Percentiles rank a stretch among this genome's conserved stretches.
Evolutionary conservation across 805 yeast genomes (phyloP).

Genomic region (Myxozyma vanderwaltii): DNA sequence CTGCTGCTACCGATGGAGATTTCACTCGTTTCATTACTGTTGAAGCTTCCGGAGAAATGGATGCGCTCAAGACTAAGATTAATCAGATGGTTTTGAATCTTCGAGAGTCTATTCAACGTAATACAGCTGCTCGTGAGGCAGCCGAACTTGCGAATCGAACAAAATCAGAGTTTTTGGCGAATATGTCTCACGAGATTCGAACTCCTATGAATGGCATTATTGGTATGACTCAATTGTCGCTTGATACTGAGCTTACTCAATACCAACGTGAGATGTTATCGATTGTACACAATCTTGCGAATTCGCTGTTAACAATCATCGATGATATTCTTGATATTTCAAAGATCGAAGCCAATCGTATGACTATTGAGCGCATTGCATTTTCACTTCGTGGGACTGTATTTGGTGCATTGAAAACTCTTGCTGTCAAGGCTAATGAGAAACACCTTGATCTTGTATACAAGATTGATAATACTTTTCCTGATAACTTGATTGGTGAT

Average conservation of each 20-base stretch:
- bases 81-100: constrained; percentile 84
- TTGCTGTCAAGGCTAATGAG: constrained; percentile 88
- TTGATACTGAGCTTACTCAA: constrained; percentile 86
- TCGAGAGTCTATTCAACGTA: constrained; percentile 86
- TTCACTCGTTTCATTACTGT: constrained; percentile 87
- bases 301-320: constrained; percentile 79
- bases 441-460: constrained; percentile 78
- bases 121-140: constrained; percentile 91
- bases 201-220: constrained; percentile 93
- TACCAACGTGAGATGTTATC: constrained; percentile 90
- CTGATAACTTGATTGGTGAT: constrained; percentile 84
- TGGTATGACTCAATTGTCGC: constrained; percentile 87
- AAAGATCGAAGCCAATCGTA: constrained; percentile 88
- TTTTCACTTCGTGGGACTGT: constrained; percentile 84
- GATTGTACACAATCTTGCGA: constrained; percentile 85
- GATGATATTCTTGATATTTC: constrained; percentile 91
- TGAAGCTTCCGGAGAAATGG: constrained; percentile 91
- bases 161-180: constrained; percentile 86
- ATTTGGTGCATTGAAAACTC: constrained; percentile 84
- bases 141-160: constrained; percentile 89
- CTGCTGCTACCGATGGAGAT: constrained; percentile 93
- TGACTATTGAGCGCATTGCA: constrained; percentile 89
- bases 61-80: constrained; percentile 54
- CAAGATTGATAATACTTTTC: constrained; percentile 83
- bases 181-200: constrained; percentile 84